Base-by-base conservation (phyloP, 2,329 filamentous ascomycete genomes). In the Pseudocercospora vitis region DNA sequence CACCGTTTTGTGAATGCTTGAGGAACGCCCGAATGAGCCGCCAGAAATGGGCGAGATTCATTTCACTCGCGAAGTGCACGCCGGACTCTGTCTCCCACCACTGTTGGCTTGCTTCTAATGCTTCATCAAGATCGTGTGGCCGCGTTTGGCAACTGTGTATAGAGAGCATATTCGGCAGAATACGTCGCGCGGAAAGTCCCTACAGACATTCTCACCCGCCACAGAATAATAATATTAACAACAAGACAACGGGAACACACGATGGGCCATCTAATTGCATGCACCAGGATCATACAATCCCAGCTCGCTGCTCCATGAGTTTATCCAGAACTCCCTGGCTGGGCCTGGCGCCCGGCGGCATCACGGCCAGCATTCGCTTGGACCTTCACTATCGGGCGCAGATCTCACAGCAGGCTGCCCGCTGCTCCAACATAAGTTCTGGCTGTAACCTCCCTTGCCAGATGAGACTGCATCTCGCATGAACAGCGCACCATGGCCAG, bases 281-380 rank as follows among this genome's bases (percentile, higher is more conserved):
- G 26, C 11, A 11, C 26, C 6, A 29, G 26, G 26, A 29, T 7
- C 11, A 6, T 7, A 5, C 9, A 9, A 6, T 40, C 19, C 21
- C 37, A 18, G 19, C 37, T 6, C 37, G n/a, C 37, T 26, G 37
- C 18, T 24, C 37, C 4, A 26, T 24, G 37, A 14, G 24, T 14
- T 18, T 9, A 8, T 7, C 4, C 12, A 12, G 19, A 42, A 24
- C 21, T 42, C 12, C 19, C 6, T 29, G 6, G 11, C 37, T 18
- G 37, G 33, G 19, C 7, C 11, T 21, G 37, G 37, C 37, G 18
- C 24, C 21, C 18, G 12, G 21, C 18, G 8, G 21, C 19, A 12
- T 40, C 11, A 40, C 18, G 37, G 19, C 37, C 37, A 42, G 37
- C 37, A 21, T 9, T 42, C 37, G 37, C 37, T 42, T 42, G 37